Evolutionary conservation across 306 rosid genomes (phyloP).

Genomic region (Castanea sativa): DNA sequence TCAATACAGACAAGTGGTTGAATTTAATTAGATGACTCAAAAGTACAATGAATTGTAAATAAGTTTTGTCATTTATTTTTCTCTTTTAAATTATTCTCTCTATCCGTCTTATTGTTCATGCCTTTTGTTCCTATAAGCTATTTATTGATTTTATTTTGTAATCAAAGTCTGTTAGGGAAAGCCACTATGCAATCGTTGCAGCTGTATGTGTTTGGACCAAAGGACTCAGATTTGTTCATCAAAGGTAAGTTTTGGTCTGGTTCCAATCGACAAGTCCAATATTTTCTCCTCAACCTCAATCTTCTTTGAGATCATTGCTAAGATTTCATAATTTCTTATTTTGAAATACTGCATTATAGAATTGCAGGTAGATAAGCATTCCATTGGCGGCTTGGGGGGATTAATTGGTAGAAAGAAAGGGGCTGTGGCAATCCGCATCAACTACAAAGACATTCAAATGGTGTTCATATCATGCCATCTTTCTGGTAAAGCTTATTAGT

Average conservation of each 20-base stretch:
- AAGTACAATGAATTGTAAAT: too few relatives aligned
- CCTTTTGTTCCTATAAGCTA: not conserved
- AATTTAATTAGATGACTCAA: too few relatives aligned
- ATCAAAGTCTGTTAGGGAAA: conserved; percentile 68
- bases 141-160: conserved; percentile 6
- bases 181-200: conserved; percentile 75
- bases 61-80: too few relatives aligned
- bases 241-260: conserved; percentile 35
- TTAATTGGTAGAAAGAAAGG: conserved; percentile 77
- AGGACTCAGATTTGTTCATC: conserved; percentile 41
- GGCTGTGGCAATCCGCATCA: conserved; percentile 62
- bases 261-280: not conserved
- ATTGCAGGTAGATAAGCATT: conserved; percentile 49
- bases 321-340: not conserved
- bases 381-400: conserved; percentile 68
- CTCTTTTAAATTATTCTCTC: not conserved
- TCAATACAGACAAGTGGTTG: too few relatives aligned
- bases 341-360: conserved; percentile 26
- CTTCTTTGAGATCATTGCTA: not conserved
- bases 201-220: conserved; percentile 63
- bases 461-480: conserved; percentile 77
- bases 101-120: not conserved
- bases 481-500: conserved; percentile 38
- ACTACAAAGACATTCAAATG: conserved; percentile 60
- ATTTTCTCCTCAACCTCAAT: not conserved